Evolutionary conservation across 1,139 yeast genomes (phyloP).

Genomic region (Pneumocystis canis): DNA sequence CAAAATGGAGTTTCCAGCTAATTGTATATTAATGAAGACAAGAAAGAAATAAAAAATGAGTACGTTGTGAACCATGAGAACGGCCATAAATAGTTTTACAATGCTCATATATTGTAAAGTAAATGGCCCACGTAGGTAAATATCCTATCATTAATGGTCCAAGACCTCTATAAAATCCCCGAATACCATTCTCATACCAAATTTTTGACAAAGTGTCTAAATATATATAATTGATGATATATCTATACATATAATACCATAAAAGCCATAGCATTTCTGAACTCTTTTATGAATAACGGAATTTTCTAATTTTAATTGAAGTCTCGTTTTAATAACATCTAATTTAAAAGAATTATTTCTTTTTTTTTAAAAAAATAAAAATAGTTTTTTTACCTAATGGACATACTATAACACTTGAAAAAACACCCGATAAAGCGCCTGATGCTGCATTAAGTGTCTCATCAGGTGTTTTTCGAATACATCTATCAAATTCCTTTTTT

Average conservation of each 20-base stretch:
- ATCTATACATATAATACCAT: conserved; percentile 15
- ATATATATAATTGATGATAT: conserved; percentile 9
- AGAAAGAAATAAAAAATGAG: background rate
- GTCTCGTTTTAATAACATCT: conserved; percentile 83
- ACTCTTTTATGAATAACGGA: background rate
- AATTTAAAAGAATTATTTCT: conserved; percentile 19
- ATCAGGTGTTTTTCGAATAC: conserved; percentile 17
- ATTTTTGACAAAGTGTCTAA: conserved; percentile 45
- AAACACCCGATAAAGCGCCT: conserved; percentile 85
- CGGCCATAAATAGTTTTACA: conserved; percentile 34
- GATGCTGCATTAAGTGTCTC: conserved; percentile 46
- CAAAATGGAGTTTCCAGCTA: conserved; percentile 2
- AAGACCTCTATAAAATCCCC: conserved; percentile 79
- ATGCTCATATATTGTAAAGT: conserved; percentile 75
- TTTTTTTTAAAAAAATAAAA: background rate
- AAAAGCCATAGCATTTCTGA: background rate
- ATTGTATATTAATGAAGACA: background rate
- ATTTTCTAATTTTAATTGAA: conserved; percentile 67
- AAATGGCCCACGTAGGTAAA: conserved; percentile 94
- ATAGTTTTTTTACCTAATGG: conserved; percentile 30
- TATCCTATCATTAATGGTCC: conserved; percentile 86
- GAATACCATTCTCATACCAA: conserved; percentile 46
- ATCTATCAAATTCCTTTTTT: background rate
- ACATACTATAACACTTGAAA: conserved; percentile 81
- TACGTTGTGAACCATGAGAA: background rate